A percentile compares a stretch with the other conserved stretches of the same genome.
These are phyloP conservation scores for Cercis canadensis DNA, from an alignment of 306 rosid species.

Conservation along the genomic window DNA sequence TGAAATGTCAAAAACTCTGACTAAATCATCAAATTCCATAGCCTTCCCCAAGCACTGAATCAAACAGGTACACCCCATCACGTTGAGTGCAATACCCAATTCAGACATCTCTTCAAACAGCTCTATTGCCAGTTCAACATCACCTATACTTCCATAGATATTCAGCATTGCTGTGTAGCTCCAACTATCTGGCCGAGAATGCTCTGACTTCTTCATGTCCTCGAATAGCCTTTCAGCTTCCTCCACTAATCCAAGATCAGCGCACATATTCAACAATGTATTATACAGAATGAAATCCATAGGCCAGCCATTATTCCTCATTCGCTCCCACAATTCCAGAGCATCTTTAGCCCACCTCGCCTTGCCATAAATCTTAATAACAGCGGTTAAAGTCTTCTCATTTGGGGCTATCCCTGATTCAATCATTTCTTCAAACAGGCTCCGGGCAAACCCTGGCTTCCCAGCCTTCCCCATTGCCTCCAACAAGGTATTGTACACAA, in stretches of 20 bases:
- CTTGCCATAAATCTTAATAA: constrained; percentile 91
- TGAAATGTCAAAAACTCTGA: constrained; percentile 59
- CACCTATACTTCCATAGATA: constrained; percentile 82
- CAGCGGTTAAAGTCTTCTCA: constrained; percentile 83
- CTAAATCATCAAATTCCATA: constrained; percentile 64
- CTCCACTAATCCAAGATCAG: constrained; percentile 84
- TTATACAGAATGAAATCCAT: constrained; percentile 87
- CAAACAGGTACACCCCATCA: constrained; percentile 95
- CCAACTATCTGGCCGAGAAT: constrained; percentile 74
- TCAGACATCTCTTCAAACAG: constrained; percentile 80
- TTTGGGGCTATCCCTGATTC: constrained; percentile 71
- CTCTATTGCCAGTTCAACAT: constrained; percentile 68
- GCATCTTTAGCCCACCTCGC: constrained; percentile 93
- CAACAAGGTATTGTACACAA: constrained; percentile 87
- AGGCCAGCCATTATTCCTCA: constrained; percentile 78
- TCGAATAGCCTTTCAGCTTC: constrained; percentile 83
- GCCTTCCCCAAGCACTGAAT: constrained; percentile 92
- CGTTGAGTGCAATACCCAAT: constrained; percentile 70
- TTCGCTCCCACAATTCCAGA: constrained; percentile 77
- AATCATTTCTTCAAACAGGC: constrained; percentile 84
- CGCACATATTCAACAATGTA: constrained; percentile 94
- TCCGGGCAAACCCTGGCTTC: constrained; percentile 89
- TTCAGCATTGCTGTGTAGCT: constrained; percentile 97
- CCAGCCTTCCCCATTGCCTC: constrained; percentile 98
- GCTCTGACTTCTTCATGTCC: constrained; percentile 76